These are phyloP conservation scores for Verticillium klebahnii DNA, from an alignment of 2,329 filamentous ascomycete species.

Conservation along the genomic window DNA sequence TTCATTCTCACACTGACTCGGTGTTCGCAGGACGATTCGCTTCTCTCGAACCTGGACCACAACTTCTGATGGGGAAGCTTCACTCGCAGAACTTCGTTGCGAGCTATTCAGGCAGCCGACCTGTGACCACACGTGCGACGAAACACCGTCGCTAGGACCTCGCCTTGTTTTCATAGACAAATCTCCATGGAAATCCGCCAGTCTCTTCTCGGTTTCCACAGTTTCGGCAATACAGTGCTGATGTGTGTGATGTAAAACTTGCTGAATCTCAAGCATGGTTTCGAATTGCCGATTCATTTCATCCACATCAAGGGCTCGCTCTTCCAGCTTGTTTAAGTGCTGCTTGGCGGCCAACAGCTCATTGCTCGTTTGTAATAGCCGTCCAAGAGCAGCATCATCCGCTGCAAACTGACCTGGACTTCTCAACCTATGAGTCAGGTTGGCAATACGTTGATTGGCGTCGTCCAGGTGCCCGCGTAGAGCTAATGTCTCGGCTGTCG, in stretches of 20 bases:
- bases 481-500: background rate
- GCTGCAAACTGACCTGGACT: background rate
- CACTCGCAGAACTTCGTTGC: background rate
- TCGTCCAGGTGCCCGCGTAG: slow-evolving; percentile 4
- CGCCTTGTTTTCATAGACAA: background rate
- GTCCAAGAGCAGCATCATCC: background rate
- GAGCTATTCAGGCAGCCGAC: background rate
- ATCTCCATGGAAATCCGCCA: background rate
- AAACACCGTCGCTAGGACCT: background rate
- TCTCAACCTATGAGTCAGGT: slow-evolving; percentile 8
- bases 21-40: background rate
- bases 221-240: background rate
- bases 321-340: background rate
- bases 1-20: background rate
- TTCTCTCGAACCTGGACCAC: background rate
- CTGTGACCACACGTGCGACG: background rate
- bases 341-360: slow-evolving; percentile 1
- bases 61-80: background rate
- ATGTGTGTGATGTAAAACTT: background rate
- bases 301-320: background rate
- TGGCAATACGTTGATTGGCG: slow-evolving; percentile 8
- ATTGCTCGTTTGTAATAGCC: background rate
- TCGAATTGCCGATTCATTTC: background rate
- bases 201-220: background rate
- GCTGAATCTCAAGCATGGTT: background rate